Conservation (phyloP, 1,139 yeast genomes). For the Yamadazyma dendronema region DNA sequence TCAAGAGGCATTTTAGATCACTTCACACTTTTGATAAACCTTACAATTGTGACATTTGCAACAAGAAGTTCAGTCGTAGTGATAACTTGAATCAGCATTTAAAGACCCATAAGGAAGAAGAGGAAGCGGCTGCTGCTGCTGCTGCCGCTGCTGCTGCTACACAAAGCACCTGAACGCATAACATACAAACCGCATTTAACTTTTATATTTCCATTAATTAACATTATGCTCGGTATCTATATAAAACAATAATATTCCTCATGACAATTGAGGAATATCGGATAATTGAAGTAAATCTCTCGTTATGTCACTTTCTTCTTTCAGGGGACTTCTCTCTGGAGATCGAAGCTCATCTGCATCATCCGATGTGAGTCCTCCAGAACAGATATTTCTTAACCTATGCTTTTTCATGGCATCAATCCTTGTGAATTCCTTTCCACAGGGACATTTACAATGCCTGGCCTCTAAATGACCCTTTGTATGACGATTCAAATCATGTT, state of each 20-base stretch:
- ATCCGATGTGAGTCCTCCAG: conserved; percentile 48
- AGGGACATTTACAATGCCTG: conserved; percentile 69
- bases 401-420: conserved; percentile 88
- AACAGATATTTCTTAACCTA: conserved; percentile 72
- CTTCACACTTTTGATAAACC: conserved; percentile 77
- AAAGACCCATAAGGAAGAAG: conserved; percentile 59
- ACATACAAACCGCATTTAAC: neutral
- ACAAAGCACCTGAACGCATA: neutral
- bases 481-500: conserved; percentile 91
- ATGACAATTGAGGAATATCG: conserved; percentile 1
- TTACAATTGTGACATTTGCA: conserved; percentile 66
- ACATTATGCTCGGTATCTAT: conserved; percentile 1
- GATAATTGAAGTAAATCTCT: conserved; percentile 1
- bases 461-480: conserved; percentile 82
- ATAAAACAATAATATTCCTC: neutral
- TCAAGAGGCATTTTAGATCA: conserved; percentile 73
- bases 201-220: conserved; percentile 1
- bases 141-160: conserved; percentile 1
- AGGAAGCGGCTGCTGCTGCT: conserved; percentile 8
- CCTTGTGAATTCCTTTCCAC: conserved; percentile 90
- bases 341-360: conserved; percentile 10
- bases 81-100: conserved; percentile 78
- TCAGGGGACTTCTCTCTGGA: conserved; percentile 7
- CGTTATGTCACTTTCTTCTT: conserved; percentile 1
- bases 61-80: conserved; percentile 70